Conservation (phyloP, 192 early-diverging fungal genomes). For the Jimgerdemannia lactiflua region DNA sequence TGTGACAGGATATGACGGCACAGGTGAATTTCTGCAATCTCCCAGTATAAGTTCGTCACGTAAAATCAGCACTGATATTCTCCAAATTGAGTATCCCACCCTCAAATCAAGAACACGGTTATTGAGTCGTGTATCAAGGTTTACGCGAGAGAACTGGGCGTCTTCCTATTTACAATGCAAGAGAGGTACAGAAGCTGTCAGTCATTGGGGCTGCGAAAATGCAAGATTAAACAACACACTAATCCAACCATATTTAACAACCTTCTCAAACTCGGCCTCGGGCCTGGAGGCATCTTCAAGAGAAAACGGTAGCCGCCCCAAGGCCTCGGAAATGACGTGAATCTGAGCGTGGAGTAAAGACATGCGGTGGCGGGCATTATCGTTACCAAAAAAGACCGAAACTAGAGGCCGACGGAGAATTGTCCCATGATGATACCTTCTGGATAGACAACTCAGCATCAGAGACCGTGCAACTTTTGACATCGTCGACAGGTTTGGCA, state of each 20-base stretch:
- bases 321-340: constrained; percentile 63
- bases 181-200: neutral
- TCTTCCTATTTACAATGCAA: constrained; percentile 31
- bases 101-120: constrained; percentile 93
- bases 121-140: constrained; percentile 90
- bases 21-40: no score
- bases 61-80: no score
- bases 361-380: no score
- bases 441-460: constrained; percentile 87
- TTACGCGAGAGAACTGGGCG: constrained; percentile 69
- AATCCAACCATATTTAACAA: constrained; percentile 7
- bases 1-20: constrained; percentile 9
- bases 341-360: neutral
- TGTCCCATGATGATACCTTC: constrained; percentile 43
- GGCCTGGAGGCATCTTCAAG: constrained; percentile 90
- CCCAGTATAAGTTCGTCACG: no score
- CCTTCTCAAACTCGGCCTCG: constrained; percentile 67
- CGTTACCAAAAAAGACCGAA: no score
- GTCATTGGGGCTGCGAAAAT: constrained; percentile 7
- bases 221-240: constrained; percentile 12
- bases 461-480: constrained; percentile 92
- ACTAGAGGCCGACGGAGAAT: no score
- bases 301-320: constrained; percentile 82
- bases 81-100: constrained; percentile 21
- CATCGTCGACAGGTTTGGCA: constrained; percentile 71